These are phyloP conservation scores for Rhodotorula sp. DNA, from an alignment of 1,284 basidiomycete species.

Conservation along the genomic window DNA sequence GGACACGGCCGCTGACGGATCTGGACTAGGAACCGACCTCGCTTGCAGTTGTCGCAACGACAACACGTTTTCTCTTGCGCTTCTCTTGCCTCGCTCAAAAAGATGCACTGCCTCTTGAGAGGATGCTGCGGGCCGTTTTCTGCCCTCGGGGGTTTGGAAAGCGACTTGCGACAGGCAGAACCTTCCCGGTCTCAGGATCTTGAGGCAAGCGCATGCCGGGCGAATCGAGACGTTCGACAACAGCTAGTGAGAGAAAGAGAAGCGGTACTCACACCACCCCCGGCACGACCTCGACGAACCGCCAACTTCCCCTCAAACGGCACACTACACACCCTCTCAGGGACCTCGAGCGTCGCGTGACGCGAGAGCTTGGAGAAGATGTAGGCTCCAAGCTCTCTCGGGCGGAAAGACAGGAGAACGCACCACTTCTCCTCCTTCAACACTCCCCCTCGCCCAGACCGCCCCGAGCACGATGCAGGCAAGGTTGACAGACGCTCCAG, in stretches of 20 bases:
- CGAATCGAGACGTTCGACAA: constrained; percentile 23
- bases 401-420: not conserved
- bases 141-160: too few relatives aligned
- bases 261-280: too few relatives aligned
- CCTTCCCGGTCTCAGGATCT: constrained; percentile 15
- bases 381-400: too few relatives aligned
- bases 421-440: not conserved
- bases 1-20: too few relatives aligned
- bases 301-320: not conserved
- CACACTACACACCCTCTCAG: not conserved
- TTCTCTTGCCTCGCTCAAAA: too few relatives aligned
- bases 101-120: too few relatives aligned
- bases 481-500: not conserved
- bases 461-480: not conserved
- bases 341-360: constrained; percentile 8
- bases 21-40: too few relatives aligned
- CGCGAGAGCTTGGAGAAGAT: constrained; percentile 16
- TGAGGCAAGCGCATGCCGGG: constrained; percentile 18
- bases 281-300: not conserved
- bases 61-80: too few relatives aligned
- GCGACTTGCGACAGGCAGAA: constrained; percentile 23
- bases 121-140: too few relatives aligned
- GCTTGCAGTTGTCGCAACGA: too few relatives aligned
- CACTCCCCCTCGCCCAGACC: not conserved
- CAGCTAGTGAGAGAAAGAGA: too few relatives aligned